Evolutionary conservation across 495 filamentous ascomycete species (phyloP).

Genomic region (Penicillium macrosclerotiorum): DNA sequence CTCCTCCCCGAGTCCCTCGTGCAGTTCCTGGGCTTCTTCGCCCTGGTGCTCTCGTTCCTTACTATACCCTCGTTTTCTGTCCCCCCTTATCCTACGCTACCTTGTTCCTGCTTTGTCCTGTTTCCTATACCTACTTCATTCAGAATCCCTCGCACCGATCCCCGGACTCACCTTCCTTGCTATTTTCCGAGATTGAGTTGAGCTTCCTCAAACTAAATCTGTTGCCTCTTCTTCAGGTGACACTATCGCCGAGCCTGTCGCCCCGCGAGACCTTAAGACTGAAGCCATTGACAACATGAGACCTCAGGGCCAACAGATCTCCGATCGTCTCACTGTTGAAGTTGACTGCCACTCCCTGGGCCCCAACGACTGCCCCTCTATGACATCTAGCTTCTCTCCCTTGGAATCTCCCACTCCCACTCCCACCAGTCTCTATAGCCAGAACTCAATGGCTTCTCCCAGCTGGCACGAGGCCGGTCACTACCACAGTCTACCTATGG

Average conservation of each 20-base stretch:
- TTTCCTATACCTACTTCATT: background rate
- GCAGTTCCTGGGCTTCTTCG: background rate
- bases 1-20: conserved; percentile 1
- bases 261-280: conserved; percentile 22
- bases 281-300: conserved; percentile 41
- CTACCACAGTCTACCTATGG: conserved; percentile 31
- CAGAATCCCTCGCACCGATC: no score
- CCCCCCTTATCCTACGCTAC: no score
- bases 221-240: conserved; percentile 29
- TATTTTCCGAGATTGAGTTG: no score
- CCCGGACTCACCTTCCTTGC: no score
- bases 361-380: conserved; percentile 46
- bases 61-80: background rate
- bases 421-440: conserved; percentile 45
- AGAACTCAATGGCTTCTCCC: conserved; percentile 40
- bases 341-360: conserved; percentile 44
- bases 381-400: conserved; percentile 45
- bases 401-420: conserved; percentile 46
- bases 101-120: background rate
- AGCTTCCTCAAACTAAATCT: no score
- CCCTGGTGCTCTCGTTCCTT: conserved; percentile 6
- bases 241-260: conserved; percentile 21
- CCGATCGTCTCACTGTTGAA: conserved; percentile 44
- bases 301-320: conserved; percentile 37
- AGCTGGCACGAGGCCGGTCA: conserved; percentile 39